These are phyloP conservation scores for Botrytis deweyae DNA, from an alignment of 2,329 filamentous ascomycete genomes.

Conservation along the genomic window DNA sequence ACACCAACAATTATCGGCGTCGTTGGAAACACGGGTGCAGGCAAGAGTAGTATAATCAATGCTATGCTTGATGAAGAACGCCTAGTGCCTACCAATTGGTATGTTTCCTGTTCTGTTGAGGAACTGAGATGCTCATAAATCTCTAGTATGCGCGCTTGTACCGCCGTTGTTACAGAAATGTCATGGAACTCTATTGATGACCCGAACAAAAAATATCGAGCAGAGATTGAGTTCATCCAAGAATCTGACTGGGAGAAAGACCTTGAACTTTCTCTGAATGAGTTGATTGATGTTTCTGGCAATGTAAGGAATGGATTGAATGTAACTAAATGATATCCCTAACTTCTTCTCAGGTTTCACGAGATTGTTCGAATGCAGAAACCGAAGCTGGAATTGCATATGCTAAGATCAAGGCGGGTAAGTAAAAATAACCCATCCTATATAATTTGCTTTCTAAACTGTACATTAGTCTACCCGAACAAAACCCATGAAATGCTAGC, in stretches of 20 bases:
- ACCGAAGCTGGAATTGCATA: slow-evolving; percentile 47
- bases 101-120: neutral
- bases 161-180: slow-evolving; percentile 23
- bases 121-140: neutral
- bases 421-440: slow-evolving; percentile 33
- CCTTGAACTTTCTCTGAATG: slow-evolving; percentile 25
- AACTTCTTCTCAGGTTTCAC: slow-evolving; percentile 38
- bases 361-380: slow-evolving; percentile 28
- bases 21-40: slow-evolving; percentile 35
- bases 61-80: slow-evolving; percentile 49
- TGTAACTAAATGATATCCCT: neutral
- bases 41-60: slow-evolving; percentile 35
- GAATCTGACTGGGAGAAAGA: slow-evolving; percentile 31
- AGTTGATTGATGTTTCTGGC: slow-evolving; percentile 26
- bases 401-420: slow-evolving; percentile 49
- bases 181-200: slow-evolving; percentile 37
- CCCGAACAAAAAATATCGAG: slow-evolving; percentile 41
- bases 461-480: slow-evolving; percentile 42
- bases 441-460: slow-evolving; percentile 23
- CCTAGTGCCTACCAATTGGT: slow-evolving; percentile 43
- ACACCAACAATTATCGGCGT: slow-evolving; percentile 34
- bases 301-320: slow-evolving; percentile 35
- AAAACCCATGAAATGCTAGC: slow-evolving; percentile 44
- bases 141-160: slow-evolving; percentile 28
- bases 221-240: slow-evolving; percentile 42